Evolutionary conservation across 2,329 filamentous ascomycete genomes (phyloP), one percentile per base, ranked within the genome.

Genomic region (Neodidymelliopsis sp.): DNA sequence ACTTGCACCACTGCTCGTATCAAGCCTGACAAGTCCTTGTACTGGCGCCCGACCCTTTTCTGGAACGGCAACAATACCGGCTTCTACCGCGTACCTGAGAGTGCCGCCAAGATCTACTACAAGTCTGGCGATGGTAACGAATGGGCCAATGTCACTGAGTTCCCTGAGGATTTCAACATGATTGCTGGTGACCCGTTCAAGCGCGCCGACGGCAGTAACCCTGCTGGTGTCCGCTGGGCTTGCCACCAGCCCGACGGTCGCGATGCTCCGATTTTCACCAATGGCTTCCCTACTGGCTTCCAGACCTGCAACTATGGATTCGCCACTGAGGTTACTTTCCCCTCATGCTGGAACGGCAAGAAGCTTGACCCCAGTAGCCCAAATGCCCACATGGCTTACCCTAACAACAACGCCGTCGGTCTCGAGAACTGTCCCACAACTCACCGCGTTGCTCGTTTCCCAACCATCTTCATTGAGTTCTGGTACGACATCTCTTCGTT

Each of bases 331-430:
- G 58, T 72, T 18, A 72, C 66, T 10, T 73, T 73, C 54, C 70
- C 71, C 6, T 58, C 62, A 12, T 74, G 71, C 61, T 74, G 71
- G 71, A 73, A 72, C 45, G 70, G 70, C 23, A 27, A 71, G 34
- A 53, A 59, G 16, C 52, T 72, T 30, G 59, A 74, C 29, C 65
- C 66, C 15, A 59, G 62, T 33, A 65, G 66, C 25, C 66, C 70
- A 16, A 51, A 36, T 12, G 69, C 66, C 12, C 70, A 73, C 53
- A 71, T 72, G 67, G 65, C 78, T 8, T 80, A 77, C 43, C 70
- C 71, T 10, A 65, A 53, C 23, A 56, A 44, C 15, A 31, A 41
- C 13, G 66, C 69, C 23, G 46, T 58, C 8, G 69, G 66, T 19
- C 48, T 69, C 24, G 70, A 71, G 34, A 65, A 66, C 36, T 73